Base-by-base conservation (phyloP, 768 basidiomycete species). In the Filobasidium wieringae region DNA sequence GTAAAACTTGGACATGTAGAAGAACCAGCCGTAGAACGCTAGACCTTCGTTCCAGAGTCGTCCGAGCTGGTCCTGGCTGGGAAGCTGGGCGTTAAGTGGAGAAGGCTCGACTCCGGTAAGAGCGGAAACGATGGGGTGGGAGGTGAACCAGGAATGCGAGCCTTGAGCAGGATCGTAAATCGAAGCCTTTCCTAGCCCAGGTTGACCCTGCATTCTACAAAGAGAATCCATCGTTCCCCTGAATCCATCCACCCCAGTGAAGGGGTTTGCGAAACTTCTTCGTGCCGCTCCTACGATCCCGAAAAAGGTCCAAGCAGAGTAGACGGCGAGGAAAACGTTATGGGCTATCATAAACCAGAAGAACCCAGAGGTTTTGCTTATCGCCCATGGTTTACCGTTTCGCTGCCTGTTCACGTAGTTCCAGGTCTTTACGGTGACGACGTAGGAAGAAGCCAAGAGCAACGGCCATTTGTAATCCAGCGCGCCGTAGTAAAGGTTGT, bases 251-350 rank as follows among this genome's bases (percentile, higher is more conserved):
- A 36, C 22, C 34, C 34, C 37, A 19, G 50, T 58, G 33, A 49
- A 58, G 1, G 57, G 57, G 32, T 45, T 45, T 7, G 31, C 32
- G 29, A 58, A 55, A 45, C 50, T 41, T 45, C 54, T 57, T 31
- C 55, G 39, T 14, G 39, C 53, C 7, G 55, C 54, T n/a, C 36
- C 32, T 26, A 50, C 41, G 34, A 55, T 51, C 17, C 50, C 40
- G 41, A 61, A 55, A 50, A 59, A 67, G 40, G 66, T 68, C 66
- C 66, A 67, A 1, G 53, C 60, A 22, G 62, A 64, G 24, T 47
- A 47, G 43, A 47, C n/a, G 24, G 43, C 43, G 14, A 47, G 63
- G 51, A 66, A 55, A 22, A 68, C 47, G 55, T 69, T 69, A 56
- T 69, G 68, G 22, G 53, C 40, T 30, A 69, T 55, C 30, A 69